Percentiles rank a stretch among this genome's conserved stretches.
Evolutionary conservation across 306 rosid genomes (phyloP).

Genomic region (Comarum palustre): DNA sequence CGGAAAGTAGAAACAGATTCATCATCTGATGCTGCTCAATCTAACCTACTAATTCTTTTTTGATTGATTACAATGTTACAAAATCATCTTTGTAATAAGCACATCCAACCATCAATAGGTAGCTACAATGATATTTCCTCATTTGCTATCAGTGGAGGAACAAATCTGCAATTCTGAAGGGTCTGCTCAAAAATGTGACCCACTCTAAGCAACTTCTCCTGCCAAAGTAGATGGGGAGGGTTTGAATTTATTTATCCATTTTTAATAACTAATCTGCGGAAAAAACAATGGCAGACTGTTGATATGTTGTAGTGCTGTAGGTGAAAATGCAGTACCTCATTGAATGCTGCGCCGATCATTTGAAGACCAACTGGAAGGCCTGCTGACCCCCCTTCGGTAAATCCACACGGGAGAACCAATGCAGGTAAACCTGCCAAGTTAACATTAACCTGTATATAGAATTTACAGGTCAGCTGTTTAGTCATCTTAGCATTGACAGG

Average conservation of each 20-base stretch:
- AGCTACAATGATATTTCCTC: conserved; percentile 29
- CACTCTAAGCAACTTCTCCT: conserved; percentile 80
- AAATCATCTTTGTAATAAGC: neutral
- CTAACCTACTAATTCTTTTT: neutral
- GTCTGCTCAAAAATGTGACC: conserved; percentile 95
- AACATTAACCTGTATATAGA: conserved; percentile 66
- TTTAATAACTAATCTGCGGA: neutral
- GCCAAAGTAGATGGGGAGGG: conserved; percentile 19
- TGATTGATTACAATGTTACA: neutral
- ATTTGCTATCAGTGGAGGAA: conserved; percentile 71
- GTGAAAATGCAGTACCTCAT: conserved; percentile 58
- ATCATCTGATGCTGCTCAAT: neutral
- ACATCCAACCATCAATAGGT: neutral
- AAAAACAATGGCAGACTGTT: neutral
- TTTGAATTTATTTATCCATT: neutral
- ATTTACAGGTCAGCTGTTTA: neutral
- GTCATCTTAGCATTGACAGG: conserved; percentile 1
- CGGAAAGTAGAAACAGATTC: neutral
- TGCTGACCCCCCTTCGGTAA: conserved; percentile 68
- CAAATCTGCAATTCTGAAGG: conserved; percentile 60
- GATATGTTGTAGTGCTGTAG: neutral
- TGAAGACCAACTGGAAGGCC: conserved; percentile 97
- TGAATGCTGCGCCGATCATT: conserved; percentile 87
- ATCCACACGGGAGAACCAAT: conserved; percentile 93
- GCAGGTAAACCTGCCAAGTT: conserved; percentile 98